A percentile compares a stretch with the other conserved stretches of the same genome.
Evolutionary conservation across 805 yeast species (phyloP).

Genomic region (Candida bentonensis): DNA sequence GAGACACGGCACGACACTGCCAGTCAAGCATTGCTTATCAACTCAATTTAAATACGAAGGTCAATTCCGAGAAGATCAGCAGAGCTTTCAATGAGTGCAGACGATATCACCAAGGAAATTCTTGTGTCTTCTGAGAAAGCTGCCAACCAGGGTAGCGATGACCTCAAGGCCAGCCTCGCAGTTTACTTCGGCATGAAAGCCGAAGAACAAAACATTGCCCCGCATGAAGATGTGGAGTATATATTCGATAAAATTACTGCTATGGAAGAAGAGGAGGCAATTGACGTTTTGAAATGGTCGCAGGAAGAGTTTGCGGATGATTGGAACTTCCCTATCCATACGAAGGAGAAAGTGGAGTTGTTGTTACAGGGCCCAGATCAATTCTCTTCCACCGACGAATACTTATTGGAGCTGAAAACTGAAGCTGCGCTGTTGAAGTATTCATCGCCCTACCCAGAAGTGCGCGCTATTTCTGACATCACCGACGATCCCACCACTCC

Average conservation of each 20-base stretch:
- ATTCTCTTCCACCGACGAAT: not conserved
- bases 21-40: too few species aligned
- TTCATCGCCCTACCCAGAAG: constrained; percentile 43
- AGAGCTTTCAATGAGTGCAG: too few species aligned
- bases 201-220: constrained; percentile 1
- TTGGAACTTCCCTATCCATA: constrained; percentile 28
- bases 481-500: constrained; percentile 33
- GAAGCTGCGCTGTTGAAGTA: constrained; percentile 29
- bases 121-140: too few species aligned
- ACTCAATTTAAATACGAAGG: too few species aligned
- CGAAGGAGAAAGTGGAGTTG: constrained; percentile 20
- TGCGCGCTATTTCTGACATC: constrained; percentile 39
- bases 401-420: constrained; percentile 14
- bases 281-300: constrained; percentile 25
- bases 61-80: too few species aligned
- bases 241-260: constrained; percentile 28
- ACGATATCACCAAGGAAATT: too few species aligned
- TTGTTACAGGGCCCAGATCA: constrained; percentile 15
- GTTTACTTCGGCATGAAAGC: not conserved
- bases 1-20: too few species aligned
- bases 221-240: constrained; percentile 16
- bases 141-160: too few species aligned
- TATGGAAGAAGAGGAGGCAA: constrained; percentile 24
- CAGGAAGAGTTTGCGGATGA: constrained; percentile 29
- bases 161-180: not conserved